A percentile compares a stretch with the other conserved stretches of the same genome.
These are phyloP conservation scores for Zelopaecilomyces penicillatus DNA, from an alignment of 2,329 filamentous ascomycete species.

Conservation along the genomic window DNA sequence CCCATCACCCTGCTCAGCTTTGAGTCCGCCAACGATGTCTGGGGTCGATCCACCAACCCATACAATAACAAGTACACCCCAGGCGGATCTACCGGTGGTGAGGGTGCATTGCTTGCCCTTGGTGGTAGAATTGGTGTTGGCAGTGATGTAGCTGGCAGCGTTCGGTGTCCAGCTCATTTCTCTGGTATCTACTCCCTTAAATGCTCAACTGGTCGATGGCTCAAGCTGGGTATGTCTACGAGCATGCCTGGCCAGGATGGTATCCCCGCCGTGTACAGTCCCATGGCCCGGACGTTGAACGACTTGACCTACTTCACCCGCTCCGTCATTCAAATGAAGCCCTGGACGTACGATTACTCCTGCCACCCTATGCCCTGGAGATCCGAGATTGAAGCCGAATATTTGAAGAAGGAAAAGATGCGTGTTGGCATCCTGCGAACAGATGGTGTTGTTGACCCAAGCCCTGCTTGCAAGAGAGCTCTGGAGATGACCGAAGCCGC, in stretches of 20 bases:
- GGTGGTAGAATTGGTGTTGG: slow-evolving; percentile 83
- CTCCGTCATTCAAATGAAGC: slow-evolving; percentile 68
- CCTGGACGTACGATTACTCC: slow-evolving; percentile 81
- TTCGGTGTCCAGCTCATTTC: slow-evolving; percentile 80
- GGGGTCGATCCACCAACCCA: slow-evolving; percentile 76
- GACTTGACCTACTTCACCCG: slow-evolving; percentile 81
- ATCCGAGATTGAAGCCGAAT: slow-evolving; percentile 49
- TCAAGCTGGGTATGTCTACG: slow-evolving; percentile 72
- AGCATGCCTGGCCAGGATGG: slow-evolving; percentile 92
- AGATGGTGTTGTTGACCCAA: slow-evolving; percentile 77
- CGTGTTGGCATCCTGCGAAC: slow-evolving; percentile 69
- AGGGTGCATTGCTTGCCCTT: slow-evolving; percentile 72
- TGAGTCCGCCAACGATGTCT: slow-evolving; percentile 69
- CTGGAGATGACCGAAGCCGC: slow-evolving; percentile 62
- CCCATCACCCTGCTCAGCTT: slow-evolving; percentile 83
- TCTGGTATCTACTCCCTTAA: slow-evolving; percentile 80
- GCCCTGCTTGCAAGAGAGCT: slow-evolving; percentile 73
- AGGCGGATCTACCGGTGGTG: slow-evolving; percentile 82
- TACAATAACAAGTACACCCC: slow-evolving; percentile 79
- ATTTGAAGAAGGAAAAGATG: slow-evolving; percentile 52
- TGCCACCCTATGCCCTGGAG: slow-evolving; percentile 83
- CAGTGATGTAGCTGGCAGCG: slow-evolving; percentile 83
- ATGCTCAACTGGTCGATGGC: slow-evolving; percentile 86
- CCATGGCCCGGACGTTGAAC: slow-evolving; percentile 79
- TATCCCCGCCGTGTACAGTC: slow-evolving; percentile 79